Evolutionary conservation across 1,284 basidiomycete genomes (phyloP).

Genomic region (Anthracocystis walkeri): DNA sequence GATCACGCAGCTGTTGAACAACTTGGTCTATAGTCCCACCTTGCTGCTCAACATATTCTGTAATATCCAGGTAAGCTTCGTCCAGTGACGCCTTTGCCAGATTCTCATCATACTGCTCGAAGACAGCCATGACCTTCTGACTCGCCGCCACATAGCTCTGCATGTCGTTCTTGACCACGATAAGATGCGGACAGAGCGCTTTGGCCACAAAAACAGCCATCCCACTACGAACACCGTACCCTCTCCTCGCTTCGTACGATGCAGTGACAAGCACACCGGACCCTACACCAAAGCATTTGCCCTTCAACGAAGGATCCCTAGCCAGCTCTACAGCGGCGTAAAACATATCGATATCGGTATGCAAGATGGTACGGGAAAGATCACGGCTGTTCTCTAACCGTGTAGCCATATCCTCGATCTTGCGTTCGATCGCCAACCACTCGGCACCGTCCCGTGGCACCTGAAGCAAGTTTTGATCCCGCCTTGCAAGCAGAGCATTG

Average conservation of each 20-base stretch:
- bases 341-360: slow-evolving; percentile 74
- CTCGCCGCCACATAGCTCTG: slow-evolving; percentile 65
- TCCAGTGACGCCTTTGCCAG: slow-evolving; percentile 85
- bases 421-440: slow-evolving; percentile 50
- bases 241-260: slow-evolving; percentile 61
- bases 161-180: slow-evolving; percentile 74
- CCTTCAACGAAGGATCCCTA: slow-evolving; percentile 80
- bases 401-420: slow-evolving; percentile 70
- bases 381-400: slow-evolving; percentile 84
- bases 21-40: slow-evolving; percentile 78
- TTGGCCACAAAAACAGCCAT: slow-evolving; percentile 84
- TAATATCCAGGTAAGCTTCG: slow-evolving; percentile 81
- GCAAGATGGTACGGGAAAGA: slow-evolving; percentile 83
- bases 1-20: slow-evolving; percentile 72
- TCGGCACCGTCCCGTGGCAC: slow-evolving; percentile 38
- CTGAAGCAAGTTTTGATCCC: slow-evolving; percentile 51
- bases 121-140: slow-evolving; percentile 72
- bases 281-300: slow-evolving; percentile 70
- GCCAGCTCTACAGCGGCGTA: slow-evolving; percentile 74
- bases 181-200: slow-evolving; percentile 92
- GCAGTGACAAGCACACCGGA: slow-evolving; percentile 64
- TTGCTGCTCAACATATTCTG: slow-evolving; percentile 79
- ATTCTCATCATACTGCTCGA: slow-evolving; percentile 82
- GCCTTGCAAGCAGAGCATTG: slow-evolving; percentile 66
- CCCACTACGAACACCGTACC: slow-evolving; percentile 79